phyloP scores from a whole-genome alignment of 202 grass and related monocot species.

The Saccharum hybrid region DNA sequence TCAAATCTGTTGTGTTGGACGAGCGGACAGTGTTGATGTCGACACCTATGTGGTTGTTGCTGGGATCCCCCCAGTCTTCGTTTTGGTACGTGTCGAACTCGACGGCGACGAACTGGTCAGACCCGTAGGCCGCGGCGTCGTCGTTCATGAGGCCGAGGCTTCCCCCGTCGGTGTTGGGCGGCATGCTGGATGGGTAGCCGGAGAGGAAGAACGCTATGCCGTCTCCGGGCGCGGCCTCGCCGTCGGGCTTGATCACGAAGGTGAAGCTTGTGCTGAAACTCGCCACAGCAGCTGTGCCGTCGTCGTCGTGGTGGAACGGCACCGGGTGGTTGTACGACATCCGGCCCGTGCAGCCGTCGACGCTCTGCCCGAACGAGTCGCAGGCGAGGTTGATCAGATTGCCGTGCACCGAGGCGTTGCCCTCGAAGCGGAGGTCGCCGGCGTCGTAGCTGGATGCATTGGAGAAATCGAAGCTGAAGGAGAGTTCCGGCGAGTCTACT shows the following conservation, averaged over 20 bases:
- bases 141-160: slow-evolving; percentile 34
- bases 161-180: neutral
- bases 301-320: slow-evolving; percentile 32
- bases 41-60: slow-evolving; percentile 38
- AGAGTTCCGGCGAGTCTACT: too few species aligned
- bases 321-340: slow-evolving; percentile 28
- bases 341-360: neutral
- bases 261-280: slow-evolving; percentile 46
- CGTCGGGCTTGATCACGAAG: neutral
- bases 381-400: neutral
- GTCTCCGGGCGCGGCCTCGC: neutral
- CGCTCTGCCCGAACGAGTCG: neutral
- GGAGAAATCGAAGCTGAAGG: slow-evolving; percentile 17
- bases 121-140: neutral
- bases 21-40: slow-evolving; percentile 44
- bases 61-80: neutral
- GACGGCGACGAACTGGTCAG: slow-evolving; percentile 33
- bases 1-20: neutral
- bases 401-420: neutral
- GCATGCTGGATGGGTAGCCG: neutral
- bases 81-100: slow-evolving; percentile 56
- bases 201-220: slow-evolving; percentile 61
- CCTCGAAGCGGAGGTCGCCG: neutral
- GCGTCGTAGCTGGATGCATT: neutral
- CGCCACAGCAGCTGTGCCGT: neutral